Base-by-base conservation (phyloP, 139 green algal genomes). In the Coccomyxa sp. region DNA sequence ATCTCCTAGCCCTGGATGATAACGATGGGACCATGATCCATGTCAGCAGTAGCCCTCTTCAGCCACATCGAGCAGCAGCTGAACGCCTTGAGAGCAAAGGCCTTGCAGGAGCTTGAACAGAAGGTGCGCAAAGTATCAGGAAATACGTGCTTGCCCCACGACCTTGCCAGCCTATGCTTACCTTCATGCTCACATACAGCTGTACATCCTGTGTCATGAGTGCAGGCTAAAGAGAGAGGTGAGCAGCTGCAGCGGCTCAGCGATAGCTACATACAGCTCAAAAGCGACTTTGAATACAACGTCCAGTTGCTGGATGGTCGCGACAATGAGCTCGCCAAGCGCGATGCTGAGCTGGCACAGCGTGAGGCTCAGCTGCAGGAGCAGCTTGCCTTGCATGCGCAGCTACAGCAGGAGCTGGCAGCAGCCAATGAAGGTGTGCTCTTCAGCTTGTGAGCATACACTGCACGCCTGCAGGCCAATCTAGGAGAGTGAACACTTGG, bases 241-340 rank as follows among this genome's bases (percentile, higher is more conserved):
- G 1, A 64, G 50, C 50, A 64, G 27, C 50, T 64, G 18, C 7
- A 34, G 18, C 22, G 18, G 27, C 18, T 64, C 50, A 64, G 50
- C 50, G 27, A 22, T 22, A 64, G 50, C 40, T 33, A 70, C 24
- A 14, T 81, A n/a, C 74, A 69, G 8, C 38, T 86, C 74, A 69
- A 84, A 64, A 35, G 55, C 24, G 79, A 84, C 33, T 84, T 80
- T 55, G 37, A 87, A 36, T 78, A 82, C 75, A 87, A 82, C 64
- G 55, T 85, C 36, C 39, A 73, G 50, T 35, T 84, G 75, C 71
- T 84, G 14, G 79, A 84, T 31, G 64, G 72, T 38, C 79, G 82
- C 4, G 82, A 84, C 40, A 38, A 16, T 34, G 75, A 87, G 79
- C 79, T 87, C 24, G 37, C 58, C 7, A n/a, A 55, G 10, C 74